Evolutionary conservation across 2,329 filamentous ascomycete species (phyloP), one percentile per base, ranked within the genome.

Genomic region (Drechslerella dactyloides): DNA sequence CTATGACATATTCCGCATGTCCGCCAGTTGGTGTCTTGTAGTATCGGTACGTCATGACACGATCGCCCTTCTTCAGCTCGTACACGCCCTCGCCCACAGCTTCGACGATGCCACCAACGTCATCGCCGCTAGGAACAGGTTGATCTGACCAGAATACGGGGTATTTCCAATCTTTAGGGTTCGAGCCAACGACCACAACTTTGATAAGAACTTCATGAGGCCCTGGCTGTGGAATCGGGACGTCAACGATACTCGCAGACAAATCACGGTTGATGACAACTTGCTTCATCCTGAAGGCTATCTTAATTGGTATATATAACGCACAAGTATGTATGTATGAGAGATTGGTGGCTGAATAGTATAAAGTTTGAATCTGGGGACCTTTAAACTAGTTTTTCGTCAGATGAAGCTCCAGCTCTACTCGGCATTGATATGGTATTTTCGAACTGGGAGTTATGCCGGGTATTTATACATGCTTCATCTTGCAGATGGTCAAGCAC

Each of bases 1-100:
- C 82, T 10, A 88, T 78, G 1, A 85, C 65, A 40, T 74, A 74
- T 23, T 66, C 65, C 2, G 65, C 66, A 53, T 74, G 62, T 11
- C 78, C 76, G 56, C 78, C 78, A 30, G 74, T 74, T 13, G 74
- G 76, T 33, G 77, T 77, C 48, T 75, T 74, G 35, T 76, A 76
- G 0, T 78, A 61, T 57, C 78, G 76, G 57, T 83, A 83, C 0
- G 81, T 82, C 0, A 81, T 81, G 23, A 84, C 83, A 30, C 83
- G 79, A 65, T 84, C 82, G 15, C 82, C 83, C 24, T 76, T 77
- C 55, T 78, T 78, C 64, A 79, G 35, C 13, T 73, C 62, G 35
- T 66, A 68, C 0, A 73, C 69, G 3, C 44, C 52, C 19, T 44
- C 50, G 5, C 69, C 69, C 0, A 73, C 63, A 1, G 56, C 57